Evolutionary conservation across 352 stramenopile genomes (phyloP).

Genomic region (Pythium phragmiticola): DNA sequence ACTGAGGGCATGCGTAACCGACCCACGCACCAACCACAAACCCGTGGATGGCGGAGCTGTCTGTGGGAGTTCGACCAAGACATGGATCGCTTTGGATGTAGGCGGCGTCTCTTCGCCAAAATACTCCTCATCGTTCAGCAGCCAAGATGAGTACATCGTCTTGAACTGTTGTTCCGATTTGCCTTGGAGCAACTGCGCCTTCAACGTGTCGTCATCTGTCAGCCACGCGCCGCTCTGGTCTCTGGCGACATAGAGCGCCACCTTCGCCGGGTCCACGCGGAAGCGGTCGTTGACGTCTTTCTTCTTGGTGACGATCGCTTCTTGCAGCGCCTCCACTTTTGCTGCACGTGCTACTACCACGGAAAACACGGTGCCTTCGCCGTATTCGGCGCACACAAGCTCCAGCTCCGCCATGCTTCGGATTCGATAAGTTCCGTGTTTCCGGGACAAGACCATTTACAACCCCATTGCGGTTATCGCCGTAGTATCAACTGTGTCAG

Average conservation of each 20-base stretch:
- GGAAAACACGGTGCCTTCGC: background rate
- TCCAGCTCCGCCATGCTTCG: background rate
- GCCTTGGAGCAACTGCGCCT: background rate
- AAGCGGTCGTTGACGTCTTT: background rate
- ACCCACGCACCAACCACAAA: slow-evolving; percentile 23
- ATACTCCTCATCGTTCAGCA: background rate
- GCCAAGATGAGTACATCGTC: background rate
- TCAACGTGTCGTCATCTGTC: background rate
- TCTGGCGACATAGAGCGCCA: no score
- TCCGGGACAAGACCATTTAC: no score
- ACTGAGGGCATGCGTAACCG: slow-evolving; percentile 18
- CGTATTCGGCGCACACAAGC: background rate
- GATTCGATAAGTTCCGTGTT: no score
- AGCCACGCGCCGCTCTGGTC: background rate
- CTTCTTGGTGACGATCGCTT: background rate
- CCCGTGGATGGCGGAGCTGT: background rate
- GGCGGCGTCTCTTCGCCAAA: background rate
- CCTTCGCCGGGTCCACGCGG: no score
- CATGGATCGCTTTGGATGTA: slow-evolving; percentile 9
- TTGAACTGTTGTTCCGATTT: background rate
- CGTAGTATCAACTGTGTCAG: no score
- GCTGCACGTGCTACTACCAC: background rate
- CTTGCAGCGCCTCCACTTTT: background rate
- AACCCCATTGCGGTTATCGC: no score
- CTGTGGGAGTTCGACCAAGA: slow-evolving; percentile 10